These are phyloP conservation scores for Macrophomina phaseolina DNA, from an alignment of 2,329 filamentous ascomycete species.

Conservation along the genomic window DNA sequence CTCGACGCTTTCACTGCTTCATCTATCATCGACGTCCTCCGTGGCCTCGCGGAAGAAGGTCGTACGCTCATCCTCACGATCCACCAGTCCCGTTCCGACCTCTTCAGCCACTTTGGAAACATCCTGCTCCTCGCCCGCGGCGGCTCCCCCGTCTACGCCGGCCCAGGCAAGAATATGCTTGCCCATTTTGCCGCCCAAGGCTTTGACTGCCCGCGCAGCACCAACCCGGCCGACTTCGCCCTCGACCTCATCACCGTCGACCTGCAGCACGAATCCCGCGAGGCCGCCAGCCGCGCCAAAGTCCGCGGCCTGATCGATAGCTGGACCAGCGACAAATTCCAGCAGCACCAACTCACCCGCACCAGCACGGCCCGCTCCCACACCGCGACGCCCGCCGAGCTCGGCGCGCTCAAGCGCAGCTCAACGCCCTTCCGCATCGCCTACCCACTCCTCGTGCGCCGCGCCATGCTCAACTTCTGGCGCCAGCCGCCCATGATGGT, in stretches of 20 bases:
- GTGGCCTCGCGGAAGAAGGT: conserved; percentile 73
- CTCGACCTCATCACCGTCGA: conserved; percentile 79
- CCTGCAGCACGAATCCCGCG: conserved; percentile 67
- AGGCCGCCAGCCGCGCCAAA: conserved; percentile 66
- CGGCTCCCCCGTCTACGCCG: conserved; percentile 71
- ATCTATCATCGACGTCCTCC: conserved; percentile 76
- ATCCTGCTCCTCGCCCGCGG: conserved; percentile 73
- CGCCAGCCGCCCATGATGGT: conserved; percentile 45
- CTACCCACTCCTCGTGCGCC: conserved; percentile 70
- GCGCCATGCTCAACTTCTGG: conserved; percentile 67
- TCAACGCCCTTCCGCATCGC: conserved; percentile 66
- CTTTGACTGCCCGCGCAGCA: conserved; percentile 69
- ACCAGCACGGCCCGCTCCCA: conserved; percentile 27
- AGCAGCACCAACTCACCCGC: neutral
- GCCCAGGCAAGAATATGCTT: conserved; percentile 67
- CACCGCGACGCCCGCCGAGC: conserved; percentile 67
- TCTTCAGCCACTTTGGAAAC: conserved; percentile 74
- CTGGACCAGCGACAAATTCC: conserved; percentile 53
- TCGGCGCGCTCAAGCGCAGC: conserved; percentile 70
- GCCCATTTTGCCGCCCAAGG: conserved; percentile 66
- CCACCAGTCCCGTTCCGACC: conserved; percentile 75
- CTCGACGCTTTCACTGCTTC: conserved; percentile 78
- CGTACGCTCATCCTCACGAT: conserved; percentile 78
- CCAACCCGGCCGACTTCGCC: conserved; percentile 79
- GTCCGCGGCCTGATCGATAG: conserved; percentile 66